Base-by-base conservation (phyloP, 768 basidiomycete species). In the Agrocybe pediades region DNA sequence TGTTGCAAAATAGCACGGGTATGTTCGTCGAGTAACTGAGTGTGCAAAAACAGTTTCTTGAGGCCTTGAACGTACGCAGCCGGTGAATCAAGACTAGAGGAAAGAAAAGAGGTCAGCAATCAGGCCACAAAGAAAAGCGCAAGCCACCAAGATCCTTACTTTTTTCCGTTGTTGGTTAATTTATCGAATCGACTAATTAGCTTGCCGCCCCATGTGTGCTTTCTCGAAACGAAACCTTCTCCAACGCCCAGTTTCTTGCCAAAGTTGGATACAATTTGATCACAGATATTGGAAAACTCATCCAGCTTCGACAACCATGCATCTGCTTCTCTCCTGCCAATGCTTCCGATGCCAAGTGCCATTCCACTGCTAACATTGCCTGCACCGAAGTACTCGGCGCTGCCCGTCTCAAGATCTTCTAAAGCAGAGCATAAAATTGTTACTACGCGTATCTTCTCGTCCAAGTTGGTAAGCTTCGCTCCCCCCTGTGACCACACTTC, bases 401-500 rank as follows among this genome's bases (percentile, higher is more conserved):
- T 92, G 56, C 80, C 80, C 54, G 71, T 74, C 55, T 89, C 84
- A 46, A 95, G 76, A 48, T 93, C 88, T 57, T 93, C 89, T 59
- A 95, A 74, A 24, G 90, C 91, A 24, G 83, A 81, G 58, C 83
- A 84, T 20, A 96, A 73, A 46, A 92, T 84, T 53, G 87, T 86
- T 36, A 96, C 85, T 49, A 92, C 89, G 33, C 90, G 85, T 40
- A 94, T 84, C 71, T 97, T 95, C 62, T 95, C 92, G 46, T 85
- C 80, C 27, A 94, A 65, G 64, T 90, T 93, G 29, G 76, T 74
- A 45, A 97, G 79, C 68, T 94, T 95, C 25, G 88, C 90, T 39
- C 93, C 92, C 24, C 89, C 88, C 66, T 92, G 90, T 41, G 90
- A 89, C 94, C 94, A 96, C 20, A 95, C 88, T 64, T 92, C 90